Evolutionary conservation across 257 asterid species (phyloP), one percentile per base, ranked within the genome.

Genomic region (Solanum acaule): DNA sequence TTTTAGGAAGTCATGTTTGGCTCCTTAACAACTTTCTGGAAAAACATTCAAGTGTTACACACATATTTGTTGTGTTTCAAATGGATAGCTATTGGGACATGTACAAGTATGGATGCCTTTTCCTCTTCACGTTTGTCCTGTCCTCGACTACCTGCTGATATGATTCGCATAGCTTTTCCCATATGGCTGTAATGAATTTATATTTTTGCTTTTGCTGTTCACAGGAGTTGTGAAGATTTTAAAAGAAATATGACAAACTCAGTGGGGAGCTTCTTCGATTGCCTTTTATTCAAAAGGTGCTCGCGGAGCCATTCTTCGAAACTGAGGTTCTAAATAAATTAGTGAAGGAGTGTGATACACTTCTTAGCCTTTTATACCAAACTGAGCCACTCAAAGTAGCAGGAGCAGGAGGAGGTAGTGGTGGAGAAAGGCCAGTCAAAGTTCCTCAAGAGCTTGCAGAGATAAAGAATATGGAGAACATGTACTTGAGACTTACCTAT

Each of bases 231-330:
- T 93, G 88, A 96, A 96, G 95, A 95, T 95, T 42, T 85, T 95
- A 92, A 96, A 96, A 96, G 93, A 95, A 96, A 88, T 93, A 93
- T n/a, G 98, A 94, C 72, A 95, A 94, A 90, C 94, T 90, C 93
- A 93, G 94, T 70, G 95, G 96, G 2, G 95, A 90, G 63, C 92
- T 91, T 33, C 92, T 94, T 85, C 94, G 95, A 22, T 68, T 92
- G 89, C 95, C 95, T 88, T 96, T 93, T 91, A 92, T 95, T 79
- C 95, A 91, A 70, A 93, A 93, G 91, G 96, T 96, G 86, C 91
- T 92, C 7, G 91, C 92, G 6, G 93, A 95, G 85, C 97, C 99
- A 4, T 94, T 95, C 92, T 93, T 92, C 77, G 91, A 92, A 89
- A 91, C 92, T 4, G 95, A 95, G 18, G 91, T 93, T 33, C 78